Evolutionary conservation across 371 early-diverging fungal species (phyloP).

Genomic region (Globomyces sp.): DNA sequence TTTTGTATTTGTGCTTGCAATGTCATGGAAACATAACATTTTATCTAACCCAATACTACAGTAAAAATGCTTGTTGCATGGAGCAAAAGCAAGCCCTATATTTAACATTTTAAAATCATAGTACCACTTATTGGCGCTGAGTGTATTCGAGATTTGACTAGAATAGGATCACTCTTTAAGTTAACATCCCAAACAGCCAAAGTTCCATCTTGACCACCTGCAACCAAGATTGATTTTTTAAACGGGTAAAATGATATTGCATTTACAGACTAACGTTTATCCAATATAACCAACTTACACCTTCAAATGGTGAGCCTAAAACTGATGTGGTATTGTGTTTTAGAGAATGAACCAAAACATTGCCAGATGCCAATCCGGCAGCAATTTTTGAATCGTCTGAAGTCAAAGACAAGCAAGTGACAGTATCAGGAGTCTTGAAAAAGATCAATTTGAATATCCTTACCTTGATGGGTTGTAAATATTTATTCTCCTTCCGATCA

Average conservation of each 20-base stretch:
- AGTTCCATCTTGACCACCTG: slow-evolving; percentile 51
- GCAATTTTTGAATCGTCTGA: slow-evolving; percentile 30
- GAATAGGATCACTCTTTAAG: slow-evolving; percentile 32
- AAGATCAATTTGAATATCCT: background rate
- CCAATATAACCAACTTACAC: slow-evolving; percentile 15
- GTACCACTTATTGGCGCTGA: slow-evolving; percentile 33
- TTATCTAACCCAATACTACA: slow-evolving; percentile 53
- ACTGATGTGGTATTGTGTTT: slow-evolving; percentile 25
- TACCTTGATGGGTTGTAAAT: too few species aligned
- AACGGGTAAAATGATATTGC: slow-evolving; percentile 31
- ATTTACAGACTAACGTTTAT: slow-evolving; percentile 23
- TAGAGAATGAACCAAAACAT: slow-evolving; percentile 29
- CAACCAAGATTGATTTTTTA: slow-evolving; percentile 46
- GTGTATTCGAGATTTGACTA: slow-evolving; percentile 46
- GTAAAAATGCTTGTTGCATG: slow-evolving; percentile 52
- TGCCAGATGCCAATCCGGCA: slow-evolving; percentile 18
- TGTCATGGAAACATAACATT: slow-evolving; percentile 49
- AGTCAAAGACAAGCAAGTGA: slow-evolving; percentile 17
- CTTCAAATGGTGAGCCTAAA: slow-evolving; percentile 24
- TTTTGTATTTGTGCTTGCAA: slow-evolving; percentile 20
- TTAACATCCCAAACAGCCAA: slow-evolving; percentile 56
- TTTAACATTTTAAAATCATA: too few species aligned
- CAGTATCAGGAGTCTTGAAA: background rate
- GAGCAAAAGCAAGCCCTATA: slow-evolving; percentile 50
- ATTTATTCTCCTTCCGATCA: too few species aligned